Conservation (phyloP, 2,329 filamentous ascomycete genomes). For the Chalaropsis thielavioides region DNA sequence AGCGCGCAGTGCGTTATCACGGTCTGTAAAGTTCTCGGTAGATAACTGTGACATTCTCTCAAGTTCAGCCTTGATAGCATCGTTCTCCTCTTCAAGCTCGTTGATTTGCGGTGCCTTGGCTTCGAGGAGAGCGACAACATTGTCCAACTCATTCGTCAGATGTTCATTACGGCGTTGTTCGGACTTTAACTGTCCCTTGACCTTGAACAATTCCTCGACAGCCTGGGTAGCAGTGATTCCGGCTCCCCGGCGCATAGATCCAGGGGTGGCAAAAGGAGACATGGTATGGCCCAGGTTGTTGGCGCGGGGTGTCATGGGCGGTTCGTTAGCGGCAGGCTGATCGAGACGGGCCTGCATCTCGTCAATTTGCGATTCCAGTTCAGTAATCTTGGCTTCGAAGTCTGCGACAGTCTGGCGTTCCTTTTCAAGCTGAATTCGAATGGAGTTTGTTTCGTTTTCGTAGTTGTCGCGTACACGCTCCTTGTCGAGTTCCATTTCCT, state of each 20-base stretch:
- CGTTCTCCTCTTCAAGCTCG: constrained; percentile 67
- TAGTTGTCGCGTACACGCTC: constrained; percentile 47
- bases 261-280: constrained; percentile 49
- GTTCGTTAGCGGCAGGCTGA: constrained; percentile 27
- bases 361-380: constrained; percentile 40
- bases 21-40: constrained; percentile 66
- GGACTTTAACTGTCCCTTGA: constrained; percentile 57
- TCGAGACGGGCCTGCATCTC: constrained; percentile 36
- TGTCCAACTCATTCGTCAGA: constrained; percentile 63
- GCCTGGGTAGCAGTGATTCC: constrained; percentile 46
- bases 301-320: constrained; percentile 45
- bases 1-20: constrained; percentile 64
- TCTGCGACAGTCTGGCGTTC: constrained; percentile 34
- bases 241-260: constrained; percentile 40
- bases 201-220: constrained; percentile 48
- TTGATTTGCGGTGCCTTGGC: constrained; percentile 77
- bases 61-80: constrained; percentile 65
- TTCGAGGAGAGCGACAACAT: constrained; percentile 74
- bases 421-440: constrained; percentile 43
- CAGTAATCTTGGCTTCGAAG: constrained; percentile 34
- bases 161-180: constrained; percentile 63
- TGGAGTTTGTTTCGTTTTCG: constrained; percentile 42
- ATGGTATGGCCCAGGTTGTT: constrained; percentile 43
- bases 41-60: constrained; percentile 73
- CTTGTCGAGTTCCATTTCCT: constrained; percentile 53